phyloP scores from a whole-genome alignment of 768 basidiomycete species.

The Ramaria sp. region DNA sequence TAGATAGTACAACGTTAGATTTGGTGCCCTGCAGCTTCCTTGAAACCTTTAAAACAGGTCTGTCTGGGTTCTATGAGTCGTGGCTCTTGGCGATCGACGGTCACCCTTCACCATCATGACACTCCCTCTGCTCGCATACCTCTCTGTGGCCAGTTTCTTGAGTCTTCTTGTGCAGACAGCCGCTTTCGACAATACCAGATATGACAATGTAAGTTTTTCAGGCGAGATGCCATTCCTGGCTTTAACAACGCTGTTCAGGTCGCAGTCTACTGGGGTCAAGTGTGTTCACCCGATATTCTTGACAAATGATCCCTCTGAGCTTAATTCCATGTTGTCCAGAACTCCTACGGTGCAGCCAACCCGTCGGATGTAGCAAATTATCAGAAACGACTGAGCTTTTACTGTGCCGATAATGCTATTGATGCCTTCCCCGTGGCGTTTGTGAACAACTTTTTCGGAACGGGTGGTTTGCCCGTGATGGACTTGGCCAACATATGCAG shows the following conservation, averaged over 20 bases:
- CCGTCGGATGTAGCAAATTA: conserved; percentile 36
- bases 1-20: not conserved
- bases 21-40: not conserved
- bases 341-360: conserved; percentile 55
- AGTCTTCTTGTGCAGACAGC: conserved; percentile 10
- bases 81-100: not conserved
- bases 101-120: not conserved
- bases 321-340: conserved; percentile 26
- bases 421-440: conserved; percentile 66
- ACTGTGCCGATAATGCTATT: conserved; percentile 57
- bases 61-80: not conserved
- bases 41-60: not conserved
- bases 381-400: conserved; percentile 51
- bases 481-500: conserved; percentile 70
- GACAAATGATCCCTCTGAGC: conserved; percentile 12
- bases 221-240: not conserved
- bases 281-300: not conserved
- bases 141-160: not conserved
- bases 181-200: conserved; percentile 46
- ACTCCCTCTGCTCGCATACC: not conserved
- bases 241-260: conserved; percentile 26
- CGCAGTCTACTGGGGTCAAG: conserved; percentile 33
- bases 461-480: conserved; percentile 49
- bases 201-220: conserved; percentile 43
- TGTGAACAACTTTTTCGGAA: conserved; percentile 51